Conservation (phyloP, 495 filamentous ascomycete genomes). For the Cercophora sp. region DNA sequence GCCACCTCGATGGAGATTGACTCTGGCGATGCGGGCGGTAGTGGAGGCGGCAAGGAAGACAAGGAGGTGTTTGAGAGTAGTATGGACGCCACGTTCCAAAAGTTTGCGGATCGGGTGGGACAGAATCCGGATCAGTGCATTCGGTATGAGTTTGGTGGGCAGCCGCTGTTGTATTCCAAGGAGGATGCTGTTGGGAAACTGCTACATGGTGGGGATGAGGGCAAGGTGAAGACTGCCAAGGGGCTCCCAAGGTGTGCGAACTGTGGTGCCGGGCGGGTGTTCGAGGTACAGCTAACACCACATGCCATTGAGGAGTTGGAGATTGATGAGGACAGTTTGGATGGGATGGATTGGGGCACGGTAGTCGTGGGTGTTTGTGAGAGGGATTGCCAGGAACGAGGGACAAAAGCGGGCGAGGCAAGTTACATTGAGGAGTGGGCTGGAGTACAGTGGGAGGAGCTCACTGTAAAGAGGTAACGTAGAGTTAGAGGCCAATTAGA, state of each 20-base stretch:
- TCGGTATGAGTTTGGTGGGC: constrained; percentile 82
- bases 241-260: constrained; percentile 70
- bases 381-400: constrained; percentile 31
- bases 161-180: constrained; percentile 76
- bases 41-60: constrained; percentile 58
- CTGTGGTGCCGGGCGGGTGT: constrained; percentile 72
- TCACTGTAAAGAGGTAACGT: constrained; percentile 28
- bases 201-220: constrained; percentile 33
- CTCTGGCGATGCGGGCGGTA: constrained; percentile 29
- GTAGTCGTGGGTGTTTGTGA: constrained; percentile 84
- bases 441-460: constrained; percentile 96
- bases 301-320: constrained; percentile 89
- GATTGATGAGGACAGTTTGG: constrained; percentile 66
- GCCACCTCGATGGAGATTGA: constrained; percentile 57
- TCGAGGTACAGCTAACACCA: constrained; percentile 81
- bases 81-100: constrained; percentile 86
- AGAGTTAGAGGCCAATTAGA: neutral
- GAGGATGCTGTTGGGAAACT: constrained; percentile 67
- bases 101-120: constrained; percentile 78
- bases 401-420: constrained; percentile 22
- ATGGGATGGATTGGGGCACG: constrained; percentile 98
- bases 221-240: constrained; percentile 23
- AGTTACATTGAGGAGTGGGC: constrained; percentile 88
- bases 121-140: constrained; percentile 95
- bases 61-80: constrained; percentile 79